These are phyloP conservation scores for Globisporangium echinulatum DNA, from an alignment of 352 stramenopile species.

Conservation along the genomic window DNA sequence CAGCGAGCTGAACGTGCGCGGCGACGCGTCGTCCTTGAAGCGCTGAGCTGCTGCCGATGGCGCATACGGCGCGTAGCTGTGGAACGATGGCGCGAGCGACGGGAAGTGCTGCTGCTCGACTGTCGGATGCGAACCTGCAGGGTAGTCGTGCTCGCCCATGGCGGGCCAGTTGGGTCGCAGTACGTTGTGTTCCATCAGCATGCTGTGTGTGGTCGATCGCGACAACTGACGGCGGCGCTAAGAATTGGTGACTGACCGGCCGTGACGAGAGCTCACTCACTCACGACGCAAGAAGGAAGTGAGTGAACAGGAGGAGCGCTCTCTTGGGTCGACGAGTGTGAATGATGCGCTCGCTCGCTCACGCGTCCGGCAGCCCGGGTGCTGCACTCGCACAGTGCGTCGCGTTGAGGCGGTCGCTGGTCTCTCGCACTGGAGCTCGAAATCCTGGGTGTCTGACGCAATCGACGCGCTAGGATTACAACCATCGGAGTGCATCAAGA, in stretches of 20 bases:
- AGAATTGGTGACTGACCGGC: constrained; percentile 1
- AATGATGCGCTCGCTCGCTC: not conserved
- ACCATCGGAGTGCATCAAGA: not conserved
- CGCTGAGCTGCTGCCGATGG: not conserved
- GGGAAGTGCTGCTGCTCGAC: constrained; percentile 18
- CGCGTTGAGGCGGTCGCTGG: not conserved
- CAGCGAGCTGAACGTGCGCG: constrained; percentile 14
- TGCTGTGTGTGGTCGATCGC: not conserved
- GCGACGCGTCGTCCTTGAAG: constrained; percentile 15
- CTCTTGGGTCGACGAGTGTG: not conserved
- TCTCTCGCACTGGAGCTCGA: not conserved
- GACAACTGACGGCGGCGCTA: not conserved
- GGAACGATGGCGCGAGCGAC: constrained; percentile 12
- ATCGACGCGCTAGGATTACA: not conserved
- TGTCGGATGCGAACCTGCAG: constrained; percentile 5
- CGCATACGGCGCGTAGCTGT: constrained; percentile 12
- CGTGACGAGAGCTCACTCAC: not conserved
- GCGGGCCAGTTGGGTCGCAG: constrained; percentile 13
- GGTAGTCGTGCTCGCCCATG: constrained; percentile 13
- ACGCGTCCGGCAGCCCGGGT: not conserved
- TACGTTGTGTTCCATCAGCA: constrained; percentile 18
- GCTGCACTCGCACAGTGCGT: not conserved
- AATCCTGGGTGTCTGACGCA: not conserved
- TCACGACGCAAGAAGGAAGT: not conserved
- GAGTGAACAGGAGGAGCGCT: constrained; percentile 1